phyloP scores from a whole-genome alignment of 2,329 filamentous ascomycete genomes.

The Clonostachys solani region DNA sequence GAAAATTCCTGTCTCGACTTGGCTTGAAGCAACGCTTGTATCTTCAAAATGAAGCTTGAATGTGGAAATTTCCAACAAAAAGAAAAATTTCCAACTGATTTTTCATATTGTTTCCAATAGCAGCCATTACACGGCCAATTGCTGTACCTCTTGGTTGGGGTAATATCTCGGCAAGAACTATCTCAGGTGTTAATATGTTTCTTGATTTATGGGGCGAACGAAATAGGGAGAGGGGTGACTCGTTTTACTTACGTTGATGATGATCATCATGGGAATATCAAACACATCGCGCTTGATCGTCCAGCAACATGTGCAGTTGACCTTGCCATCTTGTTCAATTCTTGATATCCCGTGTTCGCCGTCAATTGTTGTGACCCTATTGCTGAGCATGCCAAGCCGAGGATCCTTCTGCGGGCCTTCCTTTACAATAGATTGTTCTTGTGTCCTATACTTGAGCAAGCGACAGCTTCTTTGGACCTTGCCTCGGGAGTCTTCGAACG shows the following conservation, averaged over 20 bases:
- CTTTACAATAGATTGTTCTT: constrained; percentile 47
- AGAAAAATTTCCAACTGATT: no score
- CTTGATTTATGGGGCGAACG: not conserved
- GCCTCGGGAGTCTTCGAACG: constrained; percentile 86
- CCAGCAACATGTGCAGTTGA: constrained; percentile 96
- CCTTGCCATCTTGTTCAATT: constrained; percentile 82
- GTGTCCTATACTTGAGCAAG: constrained; percentile 83
- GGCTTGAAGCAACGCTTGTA: no score
- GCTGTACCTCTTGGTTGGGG: constrained; percentile 50
- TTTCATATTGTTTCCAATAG: no score
- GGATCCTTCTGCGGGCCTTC: constrained; percentile 40
- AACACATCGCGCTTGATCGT: constrained; percentile 95
- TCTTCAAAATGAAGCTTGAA: no score
- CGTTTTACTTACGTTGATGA: constrained; percentile 80
- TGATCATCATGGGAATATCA: constrained; percentile 97
- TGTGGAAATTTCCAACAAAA: no score
- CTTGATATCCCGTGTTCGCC: constrained; percentile 77
- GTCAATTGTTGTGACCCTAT: constrained; percentile 57
- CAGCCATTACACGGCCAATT: constrained; percentile 42
- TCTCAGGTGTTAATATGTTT: not conserved
- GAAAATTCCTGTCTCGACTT: no score
- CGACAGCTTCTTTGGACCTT: constrained; percentile 81
- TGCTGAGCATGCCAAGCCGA: constrained; percentile 46
- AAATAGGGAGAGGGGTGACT: not conserved
- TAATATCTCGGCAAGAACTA: constrained; percentile 59